These are phyloP conservation scores for Lepiota venenata DNA, from an alignment of 768 basidiomycete genomes.

Conservation along the genomic window DNA sequence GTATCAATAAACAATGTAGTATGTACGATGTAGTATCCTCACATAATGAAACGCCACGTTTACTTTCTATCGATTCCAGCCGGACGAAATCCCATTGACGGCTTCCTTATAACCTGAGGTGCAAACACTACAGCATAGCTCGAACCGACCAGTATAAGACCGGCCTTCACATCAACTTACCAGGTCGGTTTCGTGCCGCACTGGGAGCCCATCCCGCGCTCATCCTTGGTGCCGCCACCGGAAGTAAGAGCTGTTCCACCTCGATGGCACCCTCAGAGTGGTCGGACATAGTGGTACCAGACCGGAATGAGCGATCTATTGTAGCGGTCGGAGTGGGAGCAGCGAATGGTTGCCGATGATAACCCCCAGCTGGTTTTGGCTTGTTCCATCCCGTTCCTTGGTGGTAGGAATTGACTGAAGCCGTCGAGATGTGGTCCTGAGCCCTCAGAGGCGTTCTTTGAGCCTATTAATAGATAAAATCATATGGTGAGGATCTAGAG, in stretches of 20 bases:
- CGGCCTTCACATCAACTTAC: neutral
- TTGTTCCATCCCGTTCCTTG: conserved; percentile 14
- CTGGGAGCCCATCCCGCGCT: conserved; percentile 3
- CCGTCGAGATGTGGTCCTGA: conserved; percentile 22
- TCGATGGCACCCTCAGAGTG: conserved; percentile 67
- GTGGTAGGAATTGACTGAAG: conserved; percentile 19
- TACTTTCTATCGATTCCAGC: conserved; percentile 20
- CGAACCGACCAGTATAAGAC: neutral
- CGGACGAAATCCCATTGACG: conserved; percentile 42
- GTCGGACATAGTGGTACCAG: conserved; percentile 44
- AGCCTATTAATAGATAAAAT: conserved; percentile 36
- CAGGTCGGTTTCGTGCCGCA: conserved; percentile 4
- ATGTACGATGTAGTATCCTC: conserved; percentile 2
- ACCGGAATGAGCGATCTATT: conserved; percentile 39
- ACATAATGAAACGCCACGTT: conserved; percentile 10
- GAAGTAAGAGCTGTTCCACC: conserved; percentile 64
- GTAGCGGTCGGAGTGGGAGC: conserved; percentile 15
- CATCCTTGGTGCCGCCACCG: conserved; percentile 17
- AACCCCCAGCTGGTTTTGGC: conserved; percentile 14
- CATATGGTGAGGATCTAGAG: neutral
- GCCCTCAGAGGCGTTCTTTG: conserved; percentile 68
- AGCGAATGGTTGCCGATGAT: conserved; percentile 50
- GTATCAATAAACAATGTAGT: neutral
- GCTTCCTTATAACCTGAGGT: conserved; percentile 29
- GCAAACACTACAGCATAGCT: conserved; percentile 37